A percentile compares a stretch with the other conserved stretches of the same genome.
phyloP scores from a whole-genome alignment of 2,329 filamentous ascomycete genomes.

The Calcarisporium arbuscula region DNA sequence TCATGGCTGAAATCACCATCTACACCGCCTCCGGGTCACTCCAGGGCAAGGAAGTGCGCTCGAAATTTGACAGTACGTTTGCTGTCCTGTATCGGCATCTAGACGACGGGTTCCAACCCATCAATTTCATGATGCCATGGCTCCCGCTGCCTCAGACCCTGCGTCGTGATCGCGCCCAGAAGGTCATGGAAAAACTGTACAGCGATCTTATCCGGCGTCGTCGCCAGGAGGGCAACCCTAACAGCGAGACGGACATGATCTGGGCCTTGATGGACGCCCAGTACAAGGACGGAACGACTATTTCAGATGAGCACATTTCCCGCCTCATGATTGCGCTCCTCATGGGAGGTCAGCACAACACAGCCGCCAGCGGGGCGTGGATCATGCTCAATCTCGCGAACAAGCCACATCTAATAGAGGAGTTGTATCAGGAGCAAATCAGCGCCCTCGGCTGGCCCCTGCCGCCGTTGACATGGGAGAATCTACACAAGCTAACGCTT shows the following conservation, averaged over 20 bases:
- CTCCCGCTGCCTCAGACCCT: conserved; percentile 83
- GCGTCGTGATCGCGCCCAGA: conserved; percentile 71
- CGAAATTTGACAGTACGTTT: conserved; percentile 72
- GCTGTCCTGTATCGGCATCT: conserved; percentile 81
- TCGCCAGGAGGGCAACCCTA: conserved; percentile 43
- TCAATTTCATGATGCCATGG: conserved; percentile 90
- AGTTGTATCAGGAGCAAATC: conserved; percentile 78
- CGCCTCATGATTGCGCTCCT: conserved; percentile 93
- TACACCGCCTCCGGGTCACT: conserved; percentile 84
- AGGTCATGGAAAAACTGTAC: conserved; percentile 75
- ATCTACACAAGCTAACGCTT: conserved; percentile 74
- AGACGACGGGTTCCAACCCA: conserved; percentile 81
- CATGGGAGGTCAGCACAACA: conserved; percentile 89
- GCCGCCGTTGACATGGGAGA: conserved; percentile 69
- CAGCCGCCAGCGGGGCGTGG: conserved; percentile 78
- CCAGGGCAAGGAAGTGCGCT: conserved; percentile 77
- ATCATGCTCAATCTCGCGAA: conserved; percentile 76
- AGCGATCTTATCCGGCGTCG: conserved; percentile 74
- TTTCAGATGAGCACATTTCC: conserved; percentile 80
- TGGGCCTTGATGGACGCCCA: conserved; percentile 80
- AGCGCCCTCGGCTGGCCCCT: conserved; percentile 66
- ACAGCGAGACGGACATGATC: conserved; percentile 69
- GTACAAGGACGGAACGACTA: conserved; percentile 73
- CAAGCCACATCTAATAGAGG: conserved; percentile 70
- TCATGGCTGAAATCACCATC: conserved; percentile 85